Evolutionary conservation across 1,284 basidiomycete species (phyloP).

Genomic region (Trametes versicolor): DNA sequence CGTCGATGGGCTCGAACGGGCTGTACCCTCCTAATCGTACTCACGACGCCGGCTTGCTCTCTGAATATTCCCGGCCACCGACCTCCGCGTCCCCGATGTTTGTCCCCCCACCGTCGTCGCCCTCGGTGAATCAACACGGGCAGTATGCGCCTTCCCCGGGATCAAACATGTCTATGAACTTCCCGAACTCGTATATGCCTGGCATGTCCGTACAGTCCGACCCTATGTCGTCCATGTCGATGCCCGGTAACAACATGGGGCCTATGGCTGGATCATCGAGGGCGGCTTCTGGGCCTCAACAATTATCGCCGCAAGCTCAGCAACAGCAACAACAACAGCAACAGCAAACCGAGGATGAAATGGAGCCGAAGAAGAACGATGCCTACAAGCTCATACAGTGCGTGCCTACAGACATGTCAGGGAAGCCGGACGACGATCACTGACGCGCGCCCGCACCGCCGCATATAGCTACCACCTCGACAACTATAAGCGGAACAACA

Average conservation of each 20-base stretch:
- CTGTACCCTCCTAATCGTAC: constrained; percentile 44
- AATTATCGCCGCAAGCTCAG: constrained; percentile 34
- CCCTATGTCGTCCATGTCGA: constrained; percentile 58
- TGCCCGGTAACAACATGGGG: constrained; percentile 46
- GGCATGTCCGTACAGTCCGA: constrained; percentile 67
- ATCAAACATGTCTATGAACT: constrained; percentile 48
- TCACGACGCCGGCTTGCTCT: constrained; percentile 63
- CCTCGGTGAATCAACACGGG: constrained; percentile 49
- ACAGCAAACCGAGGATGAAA: constrained; percentile 61
- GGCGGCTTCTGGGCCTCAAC: constrained; percentile 33
- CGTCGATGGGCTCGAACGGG: constrained; percentile 47
- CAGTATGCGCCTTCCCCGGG: constrained; percentile 48
- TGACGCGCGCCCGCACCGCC: constrained; percentile 9
- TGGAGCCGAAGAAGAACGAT: constrained; percentile 70
- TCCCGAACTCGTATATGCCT: constrained; percentile 63
- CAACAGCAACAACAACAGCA: constrained; percentile 37
- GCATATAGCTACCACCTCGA: constrained; percentile 79
- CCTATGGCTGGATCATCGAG: constrained; percentile 40
- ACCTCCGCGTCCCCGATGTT: constrained; percentile 71
- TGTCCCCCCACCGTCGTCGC: constrained; percentile 53
- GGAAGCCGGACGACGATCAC: neutral
- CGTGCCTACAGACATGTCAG: constrained; percentile 33
- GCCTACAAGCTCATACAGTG: constrained; percentile 86
- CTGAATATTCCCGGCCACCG: constrained; percentile 65
- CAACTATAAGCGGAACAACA: constrained; percentile 82